Conservation (phyloP, 2,329 filamentous ascomycete genomes). For the Ophiostoma triangulosporum region DNA sequence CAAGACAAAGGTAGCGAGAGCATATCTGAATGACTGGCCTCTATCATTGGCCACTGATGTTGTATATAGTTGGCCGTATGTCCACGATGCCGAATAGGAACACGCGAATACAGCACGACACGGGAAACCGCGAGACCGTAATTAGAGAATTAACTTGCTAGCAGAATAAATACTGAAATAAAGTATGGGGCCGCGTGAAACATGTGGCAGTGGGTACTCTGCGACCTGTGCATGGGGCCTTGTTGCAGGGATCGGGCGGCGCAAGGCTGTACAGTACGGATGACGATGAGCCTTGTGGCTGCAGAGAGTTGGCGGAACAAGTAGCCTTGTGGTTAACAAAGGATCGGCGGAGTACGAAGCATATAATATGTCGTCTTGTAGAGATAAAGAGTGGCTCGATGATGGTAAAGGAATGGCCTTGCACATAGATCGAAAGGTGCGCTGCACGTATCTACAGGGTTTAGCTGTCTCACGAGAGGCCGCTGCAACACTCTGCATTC, state of each 20-base stretch:
- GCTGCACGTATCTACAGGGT: too few species aligned
- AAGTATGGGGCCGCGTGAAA: constrained; percentile 1
- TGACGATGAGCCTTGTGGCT: not conserved
- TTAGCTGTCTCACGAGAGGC: too few species aligned
- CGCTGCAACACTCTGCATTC: too few species aligned
- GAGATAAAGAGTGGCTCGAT: too few species aligned
- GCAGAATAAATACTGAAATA: not conserved
- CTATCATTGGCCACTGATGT: too few species aligned
- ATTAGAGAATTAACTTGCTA: too few species aligned
- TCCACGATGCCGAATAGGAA: not conserved
- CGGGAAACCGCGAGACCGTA: not conserved
- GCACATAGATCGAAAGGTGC: too few species aligned
- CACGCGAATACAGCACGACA: not conserved
- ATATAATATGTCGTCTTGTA: not conserved
- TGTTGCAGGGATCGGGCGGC: not conserved
- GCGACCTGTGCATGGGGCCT: not conserved
- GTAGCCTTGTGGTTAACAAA: too few species aligned
- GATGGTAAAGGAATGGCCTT: too few species aligned
- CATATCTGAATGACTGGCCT: too few species aligned
- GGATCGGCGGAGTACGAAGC: too few species aligned
- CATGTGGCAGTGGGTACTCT: constrained; percentile 7
- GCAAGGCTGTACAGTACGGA: constrained; percentile 1
- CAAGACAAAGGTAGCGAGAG: too few species aligned
- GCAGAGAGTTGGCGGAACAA: not conserved
- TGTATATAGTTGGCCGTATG: not conserved